A percentile compares a stretch with the other conserved stretches of the same genome.
phyloP scores from a whole-genome alignment of 495 filamentous ascomycete genomes.

The Darksidea phi region DNA sequence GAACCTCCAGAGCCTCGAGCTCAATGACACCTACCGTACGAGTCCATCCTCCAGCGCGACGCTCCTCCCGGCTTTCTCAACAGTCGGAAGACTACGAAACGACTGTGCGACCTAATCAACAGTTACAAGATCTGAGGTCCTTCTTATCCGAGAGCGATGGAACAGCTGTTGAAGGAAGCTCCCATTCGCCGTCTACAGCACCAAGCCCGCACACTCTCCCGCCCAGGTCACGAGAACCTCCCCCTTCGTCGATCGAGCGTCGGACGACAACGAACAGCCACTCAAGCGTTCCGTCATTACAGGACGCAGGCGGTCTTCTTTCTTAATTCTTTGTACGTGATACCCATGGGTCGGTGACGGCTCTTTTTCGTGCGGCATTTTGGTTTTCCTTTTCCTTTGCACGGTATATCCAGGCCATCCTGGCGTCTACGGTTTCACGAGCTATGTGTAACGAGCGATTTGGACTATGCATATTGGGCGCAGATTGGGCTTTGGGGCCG shows the following conservation, averaged over 20 bases:
- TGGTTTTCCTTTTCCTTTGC: neutral
- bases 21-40: constrained; percentile 19
- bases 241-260: neutral
- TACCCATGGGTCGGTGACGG: constrained; percentile 15
- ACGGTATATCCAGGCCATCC: constrained; percentile 22
- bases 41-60: constrained; percentile 19
- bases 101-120: constrained; percentile 14
- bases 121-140: constrained; percentile 32
- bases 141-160: constrained; percentile 24
- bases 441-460: constrained; percentile 24
- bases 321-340: constrained; percentile 19
- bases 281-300: constrained; percentile 14
- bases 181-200: neutral
- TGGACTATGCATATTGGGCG: neutral
- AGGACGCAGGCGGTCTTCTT: constrained; percentile 33
- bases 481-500: neutral
- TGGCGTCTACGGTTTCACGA: constrained; percentile 26
- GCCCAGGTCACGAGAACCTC: neutral
- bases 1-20: constrained; percentile 37
- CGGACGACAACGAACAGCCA: constrained; percentile 1
- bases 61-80: constrained; percentile 27
- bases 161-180: neutral
- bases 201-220: neutral
- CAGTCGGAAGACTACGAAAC: constrained; percentile 30
- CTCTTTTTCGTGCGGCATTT: neutral